These are phyloP conservation scores for Rhizopus arrhizus DNA, from an alignment of 371 early-diverging fungal genomes.

Conservation along the genomic window DNA sequence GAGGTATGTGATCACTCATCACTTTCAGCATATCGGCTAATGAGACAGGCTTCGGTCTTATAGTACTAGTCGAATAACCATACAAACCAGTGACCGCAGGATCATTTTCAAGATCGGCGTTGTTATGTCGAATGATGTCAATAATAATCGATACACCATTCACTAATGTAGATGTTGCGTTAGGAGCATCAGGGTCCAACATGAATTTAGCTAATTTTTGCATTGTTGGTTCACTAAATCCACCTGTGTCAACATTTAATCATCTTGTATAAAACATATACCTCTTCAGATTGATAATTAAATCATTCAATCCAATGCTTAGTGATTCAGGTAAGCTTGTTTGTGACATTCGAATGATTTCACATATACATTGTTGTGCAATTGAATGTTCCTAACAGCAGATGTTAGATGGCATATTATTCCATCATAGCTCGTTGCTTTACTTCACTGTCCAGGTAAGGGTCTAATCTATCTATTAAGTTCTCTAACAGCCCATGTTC, in stretches of 20 bases:
- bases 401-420: background rate
- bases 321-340: constrained; percentile 69
- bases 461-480: constrained; percentile 79
- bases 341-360: constrained; percentile 87
- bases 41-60: constrained; percentile 39
- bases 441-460: constrained; percentile 71
- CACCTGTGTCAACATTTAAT: background rate
- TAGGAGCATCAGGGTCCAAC: constrained; percentile 74
- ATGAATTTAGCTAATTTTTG: constrained; percentile 77
- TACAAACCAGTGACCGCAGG: constrained; percentile 33
- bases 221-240: constrained; percentile 63
- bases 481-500: constrained; percentile 71
- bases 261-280: constrained; percentile 10
- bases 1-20: constrained; percentile 66
- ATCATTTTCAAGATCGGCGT: constrained; percentile 50
- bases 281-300: constrained; percentile 80
- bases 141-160: constrained; percentile 92
- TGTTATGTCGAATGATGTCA: constrained; percentile 92
- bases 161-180: constrained; percentile 78
- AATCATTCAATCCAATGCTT: constrained; percentile 64
- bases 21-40: constrained; percentile 82
- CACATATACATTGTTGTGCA: constrained; percentile 85
- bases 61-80: constrained; percentile 18
- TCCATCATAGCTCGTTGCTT: background rate
- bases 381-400: constrained; percentile 72